Conservation (phyloP, 2,329 filamentous ascomycete genomes). For the Diplodia seriata region DNA sequence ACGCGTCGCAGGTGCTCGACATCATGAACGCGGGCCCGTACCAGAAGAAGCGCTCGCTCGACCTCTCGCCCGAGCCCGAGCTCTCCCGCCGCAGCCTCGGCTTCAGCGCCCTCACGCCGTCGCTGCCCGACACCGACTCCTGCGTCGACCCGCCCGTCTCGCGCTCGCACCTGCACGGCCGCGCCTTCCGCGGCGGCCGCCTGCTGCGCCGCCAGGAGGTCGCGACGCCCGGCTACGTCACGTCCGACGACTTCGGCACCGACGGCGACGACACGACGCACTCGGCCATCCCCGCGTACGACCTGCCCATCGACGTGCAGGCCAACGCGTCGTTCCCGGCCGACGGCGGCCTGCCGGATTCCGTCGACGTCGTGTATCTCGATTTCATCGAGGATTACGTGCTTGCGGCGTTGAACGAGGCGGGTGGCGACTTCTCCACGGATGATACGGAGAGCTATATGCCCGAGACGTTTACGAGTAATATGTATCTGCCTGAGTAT, state of each 20-base stretch:
- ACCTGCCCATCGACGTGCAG: slow-evolving; percentile 60
- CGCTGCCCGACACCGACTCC: slow-evolving; percentile 49
- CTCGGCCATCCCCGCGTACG: slow-evolving; percentile 55
- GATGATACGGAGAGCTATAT: slow-evolving; percentile 48
- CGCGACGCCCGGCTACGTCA: slow-evolving; percentile 59
- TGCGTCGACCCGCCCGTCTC: slow-evolving; percentile 58
- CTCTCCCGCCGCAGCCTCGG: slow-evolving; percentile 43
- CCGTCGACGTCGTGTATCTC: slow-evolving; percentile 62
- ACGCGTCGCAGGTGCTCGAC: slow-evolving; percentile 50
- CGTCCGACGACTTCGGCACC: slow-evolving; percentile 63
- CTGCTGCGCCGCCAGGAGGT: slow-evolving; percentile 58
- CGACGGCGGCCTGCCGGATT: slow-evolving; percentile 51
- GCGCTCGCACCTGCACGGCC: slow-evolving; percentile 39
- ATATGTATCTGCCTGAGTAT: slow-evolving; percentile 51
- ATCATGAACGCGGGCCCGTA: slow-evolving; percentile 55
- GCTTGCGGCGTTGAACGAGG: slow-evolving; percentile 45
- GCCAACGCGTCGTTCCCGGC: slow-evolving; percentile 57
- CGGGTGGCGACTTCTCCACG: slow-evolving; percentile 44
- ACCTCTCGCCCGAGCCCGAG: slow-evolving; percentile 36
- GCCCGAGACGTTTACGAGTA: slow-evolving; percentile 51
- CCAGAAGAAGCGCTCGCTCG: slow-evolving; percentile 43
- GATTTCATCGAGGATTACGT: slow-evolving; percentile 56
- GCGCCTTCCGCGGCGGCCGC: slow-evolving; percentile 47
- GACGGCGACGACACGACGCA: slow-evolving; percentile 65
- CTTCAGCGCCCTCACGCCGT: slow-evolving; percentile 6